Conservation (phyloP, 2,329 filamentous ascomycete species). For the Colletotrichum paranaense region DNA sequence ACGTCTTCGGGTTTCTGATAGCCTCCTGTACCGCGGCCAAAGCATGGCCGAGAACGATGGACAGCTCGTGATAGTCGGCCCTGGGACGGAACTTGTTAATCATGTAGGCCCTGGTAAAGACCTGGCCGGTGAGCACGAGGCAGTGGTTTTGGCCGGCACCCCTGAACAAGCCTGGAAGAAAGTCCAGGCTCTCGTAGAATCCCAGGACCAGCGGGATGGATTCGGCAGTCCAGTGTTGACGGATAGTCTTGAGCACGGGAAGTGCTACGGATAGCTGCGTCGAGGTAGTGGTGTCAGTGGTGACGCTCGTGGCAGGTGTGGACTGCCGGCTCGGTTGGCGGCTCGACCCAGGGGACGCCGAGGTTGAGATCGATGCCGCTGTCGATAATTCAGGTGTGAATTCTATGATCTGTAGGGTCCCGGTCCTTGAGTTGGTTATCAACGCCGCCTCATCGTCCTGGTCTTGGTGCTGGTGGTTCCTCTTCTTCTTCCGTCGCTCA, state of each 20-base stretch:
- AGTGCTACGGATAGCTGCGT: background rate
- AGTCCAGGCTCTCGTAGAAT: conserved; percentile 49
- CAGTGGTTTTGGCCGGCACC: conserved; percentile 44
- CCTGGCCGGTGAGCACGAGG: conserved; percentile 51
- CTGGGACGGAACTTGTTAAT: conserved; percentile 49
- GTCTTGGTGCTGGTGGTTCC: conserved; percentile 29
- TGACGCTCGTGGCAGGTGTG: background rate
- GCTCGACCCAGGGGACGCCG: conserved; percentile 6
- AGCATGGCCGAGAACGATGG: conserved; percentile 49
- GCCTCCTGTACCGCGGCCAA: conserved; percentile 52
- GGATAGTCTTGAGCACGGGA: conserved; percentile 35
- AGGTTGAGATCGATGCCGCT: background rate
- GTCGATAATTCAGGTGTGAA: background rate
- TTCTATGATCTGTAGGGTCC: conserved; percentile 5
- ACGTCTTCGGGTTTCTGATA: conserved; percentile 43
- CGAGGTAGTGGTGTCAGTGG: background rate
- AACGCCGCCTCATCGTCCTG: background rate
- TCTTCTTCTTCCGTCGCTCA: conserved; percentile 45
- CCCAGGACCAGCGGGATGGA: conserved; percentile 53
- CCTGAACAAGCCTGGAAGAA: conserved; percentile 46
- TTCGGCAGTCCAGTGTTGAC: conserved; percentile 51
- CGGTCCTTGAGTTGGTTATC: background rate
- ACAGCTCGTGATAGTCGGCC: conserved; percentile 46
- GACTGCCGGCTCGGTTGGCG: background rate
- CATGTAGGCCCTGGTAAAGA: conserved; percentile 53